Conservation (phyloP, 768 basidiomycete species). For the Asterophora parasitica region DNA sequence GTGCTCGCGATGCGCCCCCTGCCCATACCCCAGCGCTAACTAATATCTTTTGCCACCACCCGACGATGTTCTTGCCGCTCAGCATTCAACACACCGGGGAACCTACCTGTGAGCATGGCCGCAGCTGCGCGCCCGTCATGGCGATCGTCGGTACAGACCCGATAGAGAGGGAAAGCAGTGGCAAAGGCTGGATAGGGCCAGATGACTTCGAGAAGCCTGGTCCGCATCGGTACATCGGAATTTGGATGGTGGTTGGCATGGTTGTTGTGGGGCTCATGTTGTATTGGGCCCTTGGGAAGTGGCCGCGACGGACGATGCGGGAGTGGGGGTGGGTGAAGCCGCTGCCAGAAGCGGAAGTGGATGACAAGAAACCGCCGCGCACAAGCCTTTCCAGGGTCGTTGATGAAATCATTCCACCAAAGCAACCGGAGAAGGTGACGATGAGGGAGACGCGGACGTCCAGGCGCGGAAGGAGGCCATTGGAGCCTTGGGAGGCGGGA, state of each 20-base stretch:
- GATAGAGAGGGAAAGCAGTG: conserved; percentile 17
- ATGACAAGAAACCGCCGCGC: background rate
- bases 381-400: conserved; percentile 9
- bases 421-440: conserved; percentile 9
- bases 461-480: conserved; percentile 6
- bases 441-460: background rate
- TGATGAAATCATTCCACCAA: conserved; percentile 13
- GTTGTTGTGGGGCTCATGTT: conserved; percentile 28
- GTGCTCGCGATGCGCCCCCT: conserved; percentile 3
- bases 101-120: conserved; percentile 20
- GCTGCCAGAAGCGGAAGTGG: conserved; percentile 6
- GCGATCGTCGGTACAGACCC: conserved; percentile 23
- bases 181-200: conserved; percentile 12
- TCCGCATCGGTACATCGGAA: conserved; percentile 40
- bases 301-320: conserved; percentile 26
- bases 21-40: conserved; percentile 4
- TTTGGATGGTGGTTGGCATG: conserved; percentile 35
- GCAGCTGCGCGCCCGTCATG: conserved; percentile 17
- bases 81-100: conserved; percentile 13
- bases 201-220: conserved; percentile 26
- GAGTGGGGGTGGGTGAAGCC: conserved; percentile 9
- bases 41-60: conserved; percentile 3
- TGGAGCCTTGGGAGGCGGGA: conserved; percentile 15
- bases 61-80: conserved; percentile 28
- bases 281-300: conserved; percentile 33